Evolutionary conservation across 2,329 filamentous ascomycete genomes (phyloP).

Genomic region (Fonsecaea multimorphosa): DNA sequence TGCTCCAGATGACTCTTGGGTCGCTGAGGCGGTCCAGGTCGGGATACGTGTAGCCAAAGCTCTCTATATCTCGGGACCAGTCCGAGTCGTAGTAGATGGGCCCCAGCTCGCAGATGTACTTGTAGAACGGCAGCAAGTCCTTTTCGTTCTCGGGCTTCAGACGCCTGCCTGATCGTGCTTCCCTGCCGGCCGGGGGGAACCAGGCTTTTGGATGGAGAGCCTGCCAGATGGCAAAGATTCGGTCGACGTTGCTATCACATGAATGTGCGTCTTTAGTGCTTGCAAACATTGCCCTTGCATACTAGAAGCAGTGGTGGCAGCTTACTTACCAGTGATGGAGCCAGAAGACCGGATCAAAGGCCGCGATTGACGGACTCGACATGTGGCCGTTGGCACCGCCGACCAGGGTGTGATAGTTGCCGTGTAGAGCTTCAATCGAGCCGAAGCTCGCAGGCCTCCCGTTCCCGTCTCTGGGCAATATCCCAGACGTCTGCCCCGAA

Average conservation of each 20-base stretch:
- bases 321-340: constrained; percentile 67
- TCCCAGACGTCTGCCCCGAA: constrained; percentile 23
- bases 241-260: constrained; percentile 67
- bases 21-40: constrained; percentile 50
- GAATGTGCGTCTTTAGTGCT: constrained; percentile 42
- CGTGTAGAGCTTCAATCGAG: constrained; percentile 53
- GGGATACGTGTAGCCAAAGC: constrained; percentile 75
- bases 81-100: constrained; percentile 71
- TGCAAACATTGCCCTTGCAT: neutral
- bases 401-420: constrained; percentile 57
- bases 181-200: constrained; percentile 48
- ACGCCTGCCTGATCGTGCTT: constrained; percentile 56
- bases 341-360: constrained; percentile 80
- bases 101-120: constrained; percentile 63
- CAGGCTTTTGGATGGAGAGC: constrained; percentile 69
- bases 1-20: constrained; percentile 11
- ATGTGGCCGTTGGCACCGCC: constrained; percentile 68
- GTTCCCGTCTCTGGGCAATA: constrained; percentile 6
- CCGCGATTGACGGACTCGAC: constrained; percentile 71
- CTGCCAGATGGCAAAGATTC: constrained; percentile 78
- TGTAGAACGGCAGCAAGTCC: constrained; percentile 57
- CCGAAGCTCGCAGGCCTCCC: constrained; percentile 37
- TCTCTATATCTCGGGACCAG: constrained; percentile 61
- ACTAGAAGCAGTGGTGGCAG: neutral
- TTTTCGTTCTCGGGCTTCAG: constrained; percentile 60